These are phyloP conservation scores for Moringa oleifera DNA, from an alignment of 345 rosid genomes.

Conservation along the genomic window DNA sequence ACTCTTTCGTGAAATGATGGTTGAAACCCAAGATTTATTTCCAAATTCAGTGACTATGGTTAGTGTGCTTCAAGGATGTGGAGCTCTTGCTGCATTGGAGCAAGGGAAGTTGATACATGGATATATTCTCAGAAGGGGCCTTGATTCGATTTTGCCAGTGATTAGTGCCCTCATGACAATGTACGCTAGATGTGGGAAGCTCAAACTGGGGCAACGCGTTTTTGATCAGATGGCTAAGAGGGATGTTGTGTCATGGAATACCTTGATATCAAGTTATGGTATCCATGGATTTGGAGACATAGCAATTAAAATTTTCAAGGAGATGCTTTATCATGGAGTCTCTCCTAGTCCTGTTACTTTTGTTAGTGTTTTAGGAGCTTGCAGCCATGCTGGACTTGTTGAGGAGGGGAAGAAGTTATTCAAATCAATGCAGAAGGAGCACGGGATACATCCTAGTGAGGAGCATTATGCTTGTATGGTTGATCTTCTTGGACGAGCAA, in stretches of 20 bases:
- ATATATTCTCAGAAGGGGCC: constrained; percentile 63
- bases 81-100: constrained; percentile 72
- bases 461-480: constrained; percentile 99
- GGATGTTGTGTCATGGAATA: constrained; percentile 87
- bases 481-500: constrained; percentile 93
- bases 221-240: constrained; percentile 60
- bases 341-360: constrained; percentile 62
- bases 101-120: constrained; percentile 85
- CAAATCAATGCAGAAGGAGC: constrained; percentile 49
- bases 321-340: constrained; percentile 59
- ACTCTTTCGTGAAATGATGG: constrained; percentile 63
- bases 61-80: constrained; percentile 93
- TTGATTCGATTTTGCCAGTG: constrained; percentile 72
- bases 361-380: constrained; percentile 79
- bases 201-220: constrained; percentile 54
- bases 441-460: constrained; percentile 53
- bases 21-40: constrained; percentile 33
- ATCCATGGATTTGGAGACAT: constrained; percentile 76
- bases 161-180: constrained; percentile 70
- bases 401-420: constrained; percentile 73
- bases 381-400: constrained; percentile 87
- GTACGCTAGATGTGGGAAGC: constrained; percentile 81
- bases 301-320: constrained; percentile 53
- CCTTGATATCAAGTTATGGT: constrained; percentile 76
- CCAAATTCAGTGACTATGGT: constrained; percentile 85